phyloP scores from a whole-genome alignment of 192 early-diverging fungal species.

The Backusella mclennaniae region DNA sequence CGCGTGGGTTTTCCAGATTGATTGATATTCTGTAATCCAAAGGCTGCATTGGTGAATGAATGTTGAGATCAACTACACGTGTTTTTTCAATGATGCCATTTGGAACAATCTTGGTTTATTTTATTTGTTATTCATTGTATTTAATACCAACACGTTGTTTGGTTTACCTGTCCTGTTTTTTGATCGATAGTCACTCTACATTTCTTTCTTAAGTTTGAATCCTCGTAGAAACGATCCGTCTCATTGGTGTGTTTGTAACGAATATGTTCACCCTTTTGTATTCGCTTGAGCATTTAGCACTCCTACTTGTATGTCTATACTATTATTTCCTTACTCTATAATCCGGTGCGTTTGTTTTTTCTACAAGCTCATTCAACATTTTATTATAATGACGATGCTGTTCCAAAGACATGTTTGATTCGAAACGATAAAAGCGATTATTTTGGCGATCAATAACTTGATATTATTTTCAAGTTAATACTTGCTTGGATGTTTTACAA shows the following conservation, averaged over 20 bases:
- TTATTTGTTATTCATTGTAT: background rate
- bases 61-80: constrained; percentile 82
- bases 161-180: constrained; percentile 49
- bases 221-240: constrained; percentile 66
- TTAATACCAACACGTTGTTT: background rate
- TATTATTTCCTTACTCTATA: constrained; percentile 34
- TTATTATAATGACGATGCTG: constrained; percentile 87
- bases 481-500: background rate
- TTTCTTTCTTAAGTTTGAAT: constrained; percentile 26
- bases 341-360: constrained; percentile 45
- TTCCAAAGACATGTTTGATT: constrained; percentile 83
- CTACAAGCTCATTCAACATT: constrained; percentile 72
- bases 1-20: constrained; percentile 68
- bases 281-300: background rate
- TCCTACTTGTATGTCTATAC: background rate
- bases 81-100: constrained; percentile 70
- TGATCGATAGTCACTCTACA: constrained; percentile 68
- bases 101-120: constrained; percentile 34
- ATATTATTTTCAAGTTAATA: background rate
- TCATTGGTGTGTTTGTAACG: constrained; percentile 75
- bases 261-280: constrained; percentile 47
- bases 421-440: constrained; percentile 54
- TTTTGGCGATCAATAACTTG: background rate
- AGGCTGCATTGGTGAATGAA: constrained; percentile 74
- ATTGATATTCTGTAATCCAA: constrained; percentile 89